A percentile compares a stretch with the other conserved stretches of the same genome.
These are phyloP conservation scores for Didymellaceae sp. DNA, from an alignment of 2,329 filamentous ascomycete species.

Conservation along the genomic window DNA sequence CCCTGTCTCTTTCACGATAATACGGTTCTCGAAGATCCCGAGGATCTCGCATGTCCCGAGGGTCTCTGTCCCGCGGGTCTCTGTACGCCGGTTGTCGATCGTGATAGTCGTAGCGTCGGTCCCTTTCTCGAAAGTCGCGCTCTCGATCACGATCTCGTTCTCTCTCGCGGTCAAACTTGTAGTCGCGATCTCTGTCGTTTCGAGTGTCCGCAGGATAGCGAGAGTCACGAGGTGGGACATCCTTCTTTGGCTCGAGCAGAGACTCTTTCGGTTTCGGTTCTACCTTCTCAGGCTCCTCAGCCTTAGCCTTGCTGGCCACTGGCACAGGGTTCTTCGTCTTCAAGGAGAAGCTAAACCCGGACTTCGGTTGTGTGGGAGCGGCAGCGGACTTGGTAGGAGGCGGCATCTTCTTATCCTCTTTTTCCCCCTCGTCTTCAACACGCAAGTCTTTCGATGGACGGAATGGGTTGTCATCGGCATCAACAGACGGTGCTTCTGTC, in stretches of 20 bases:
- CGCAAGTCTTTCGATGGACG: constrained; percentile 69
- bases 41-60: constrained; percentile 19
- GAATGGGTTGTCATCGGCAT: constrained; percentile 67
- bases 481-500: constrained; percentile 45
- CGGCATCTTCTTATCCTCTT: constrained; percentile 60
- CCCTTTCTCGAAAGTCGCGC: constrained; percentile 52
- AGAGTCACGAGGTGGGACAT: constrained; percentile 43
- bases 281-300: constrained; percentile 48
- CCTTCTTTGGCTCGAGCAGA: constrained; percentile 48
- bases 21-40: constrained; percentile 21
- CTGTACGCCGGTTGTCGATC: constrained; percentile 38
- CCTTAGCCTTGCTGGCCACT: constrained; percentile 59
- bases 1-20: constrained; percentile 26
- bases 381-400: constrained; percentile 58
- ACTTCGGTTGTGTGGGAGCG: constrained; percentile 59
- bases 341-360: constrained; percentile 86
- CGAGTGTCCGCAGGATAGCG: constrained; percentile 31
- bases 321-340: constrained; percentile 71
- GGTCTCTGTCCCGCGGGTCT: constrained; percentile 37
- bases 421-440: constrained; percentile 66
- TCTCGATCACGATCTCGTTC: constrained; percentile 52
- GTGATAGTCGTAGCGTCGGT: constrained; percentile 40
- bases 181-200: constrained; percentile 32
- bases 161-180: constrained; percentile 33
- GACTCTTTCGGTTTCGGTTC: constrained; percentile 49